A percentile compares a stretch with the other conserved stretches of the same genome.
phyloP scores from a whole-genome alignment of 139 green algal species.

The Chlamydomonas schloesseri region DNA sequence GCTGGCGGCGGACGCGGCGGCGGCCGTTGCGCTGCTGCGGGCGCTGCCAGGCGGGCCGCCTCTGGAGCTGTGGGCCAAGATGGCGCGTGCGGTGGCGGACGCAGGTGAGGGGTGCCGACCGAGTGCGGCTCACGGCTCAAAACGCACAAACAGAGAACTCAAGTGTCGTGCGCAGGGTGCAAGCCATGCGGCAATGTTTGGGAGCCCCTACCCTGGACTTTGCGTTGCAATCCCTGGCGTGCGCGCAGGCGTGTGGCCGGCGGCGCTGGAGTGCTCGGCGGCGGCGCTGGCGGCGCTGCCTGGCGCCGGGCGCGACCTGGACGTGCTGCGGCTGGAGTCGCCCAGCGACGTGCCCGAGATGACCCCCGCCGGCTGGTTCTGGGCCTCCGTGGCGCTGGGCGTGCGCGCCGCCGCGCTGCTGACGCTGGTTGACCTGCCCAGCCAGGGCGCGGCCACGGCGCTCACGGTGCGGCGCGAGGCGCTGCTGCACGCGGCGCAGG shows the following conservation, averaged over 20 bases:
- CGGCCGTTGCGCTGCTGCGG: constrained; percentile 53
- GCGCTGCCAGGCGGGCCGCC: constrained; percentile 49
- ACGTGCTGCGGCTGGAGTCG: constrained; percentile 28
- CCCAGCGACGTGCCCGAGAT: constrained; percentile 59
- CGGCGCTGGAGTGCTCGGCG: constrained; percentile 58
- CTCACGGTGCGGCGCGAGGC: constrained; percentile 52
- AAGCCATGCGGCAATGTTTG: too few species aligned
- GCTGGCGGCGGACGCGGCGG: constrained; percentile 43
- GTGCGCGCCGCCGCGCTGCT: constrained; percentile 48
- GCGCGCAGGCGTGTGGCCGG: constrained; percentile 29
- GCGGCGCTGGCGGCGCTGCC: constrained; percentile 11
- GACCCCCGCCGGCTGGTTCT: constrained; percentile 64
- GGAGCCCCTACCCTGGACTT: too few species aligned
- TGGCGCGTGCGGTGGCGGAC: constrained; percentile 55
- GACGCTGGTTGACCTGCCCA: constrained; percentile 32
- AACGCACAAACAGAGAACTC: too few species aligned
- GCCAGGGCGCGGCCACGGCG: constrained; percentile 31
- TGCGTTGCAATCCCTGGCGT: too few species aligned
- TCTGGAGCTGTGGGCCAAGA: constrained; percentile 69
- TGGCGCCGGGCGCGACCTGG: constrained; percentile 24
- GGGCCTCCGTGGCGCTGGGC: constrained; percentile 59
- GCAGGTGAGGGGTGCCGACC: background rate
- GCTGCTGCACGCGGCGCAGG: constrained; percentile 48
- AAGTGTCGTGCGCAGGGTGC: too few species aligned
- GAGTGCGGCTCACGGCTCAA: too few species aligned